phyloP scores from a whole-genome alignment of 106 monocot genomes.

The Dendrobium chrysotoxum region DNA sequence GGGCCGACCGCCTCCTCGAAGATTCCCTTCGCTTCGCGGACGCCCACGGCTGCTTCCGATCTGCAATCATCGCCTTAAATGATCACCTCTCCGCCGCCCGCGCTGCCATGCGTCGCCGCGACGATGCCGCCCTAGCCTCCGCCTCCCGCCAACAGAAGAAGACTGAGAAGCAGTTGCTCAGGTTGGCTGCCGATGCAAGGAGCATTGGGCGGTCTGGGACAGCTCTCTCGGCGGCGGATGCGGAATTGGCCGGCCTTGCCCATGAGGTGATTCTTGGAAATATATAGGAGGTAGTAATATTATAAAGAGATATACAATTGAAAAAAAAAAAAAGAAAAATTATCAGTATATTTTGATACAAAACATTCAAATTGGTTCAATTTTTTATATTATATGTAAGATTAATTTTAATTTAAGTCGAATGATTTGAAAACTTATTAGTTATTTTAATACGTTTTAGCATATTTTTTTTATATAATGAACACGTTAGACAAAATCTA shows the following conservation, averaged over 20 bases:
- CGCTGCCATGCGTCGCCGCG: conserved; percentile 39
- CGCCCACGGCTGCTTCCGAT: conserved; percentile 42
- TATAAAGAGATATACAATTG: no score
- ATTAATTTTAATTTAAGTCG: no score
- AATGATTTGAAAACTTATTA: no score
- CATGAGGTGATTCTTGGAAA: conserved; percentile 24
- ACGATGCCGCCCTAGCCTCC: conserved; percentile 28
- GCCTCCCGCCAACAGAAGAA: conserved; percentile 22
- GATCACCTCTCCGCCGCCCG: conserved; percentile 25
- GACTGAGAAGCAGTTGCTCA: conserved; percentile 51
- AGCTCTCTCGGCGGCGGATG: not conserved
- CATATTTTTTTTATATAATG: no score
- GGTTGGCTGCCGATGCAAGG: conserved; percentile 18
- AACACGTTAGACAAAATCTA: no score
- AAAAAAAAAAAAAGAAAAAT: no score
- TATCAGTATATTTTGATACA: no score
- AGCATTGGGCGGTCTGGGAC: conserved; percentile 1
- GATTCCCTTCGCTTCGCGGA: conserved; percentile 68
- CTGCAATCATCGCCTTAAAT: conserved; percentile 20
- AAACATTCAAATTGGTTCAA: no score
- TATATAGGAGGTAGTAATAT: not conserved
- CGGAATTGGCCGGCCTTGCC: conserved; percentile 28
- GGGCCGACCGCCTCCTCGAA: conserved; percentile 44
- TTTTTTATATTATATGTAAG: no score
- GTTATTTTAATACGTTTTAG: no score